Evolutionary conservation across 352 stramenopile species (phyloP).

Genomic region (Pythium rishiriense): DNA sequence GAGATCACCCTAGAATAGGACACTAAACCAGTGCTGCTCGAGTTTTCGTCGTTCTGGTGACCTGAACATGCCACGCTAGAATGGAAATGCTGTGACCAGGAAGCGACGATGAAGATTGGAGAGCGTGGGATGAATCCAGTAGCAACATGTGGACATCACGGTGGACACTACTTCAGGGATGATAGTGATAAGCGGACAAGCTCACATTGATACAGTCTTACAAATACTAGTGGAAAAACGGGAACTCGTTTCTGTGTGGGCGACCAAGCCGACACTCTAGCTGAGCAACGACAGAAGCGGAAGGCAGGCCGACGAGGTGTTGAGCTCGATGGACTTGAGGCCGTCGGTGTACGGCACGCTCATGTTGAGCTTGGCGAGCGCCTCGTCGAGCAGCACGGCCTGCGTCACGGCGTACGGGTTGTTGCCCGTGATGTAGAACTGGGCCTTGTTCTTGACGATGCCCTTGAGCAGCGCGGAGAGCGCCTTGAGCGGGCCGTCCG

Average conservation of each 20-base stretch:
- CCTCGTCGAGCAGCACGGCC: constrained; percentile 19
- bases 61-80: no score
- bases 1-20: no score
- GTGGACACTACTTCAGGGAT: no score
- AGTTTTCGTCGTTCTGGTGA: no score
- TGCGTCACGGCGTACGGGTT: constrained; percentile 31
- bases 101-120: no score
- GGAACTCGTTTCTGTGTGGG: no score
- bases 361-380: constrained; percentile 51
- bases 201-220: background rate
- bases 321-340: constrained; percentile 53
- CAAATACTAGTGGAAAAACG: background rate
- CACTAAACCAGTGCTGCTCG: no score
- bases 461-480: constrained; percentile 51
- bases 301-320: constrained; percentile 82
- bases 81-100: no score
- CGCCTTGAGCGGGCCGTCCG: background rate
- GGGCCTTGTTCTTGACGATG: constrained; percentile 40
- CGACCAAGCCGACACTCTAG: background rate
- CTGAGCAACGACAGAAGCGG: constrained; percentile 84
- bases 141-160: no score
- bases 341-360: constrained; percentile 51
- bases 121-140: no score
- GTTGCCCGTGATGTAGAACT: constrained; percentile 54
- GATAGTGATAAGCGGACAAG: background rate